Conservation (phyloP, 345 rosid species). For the Aquilaria malaccensis region DNA sequence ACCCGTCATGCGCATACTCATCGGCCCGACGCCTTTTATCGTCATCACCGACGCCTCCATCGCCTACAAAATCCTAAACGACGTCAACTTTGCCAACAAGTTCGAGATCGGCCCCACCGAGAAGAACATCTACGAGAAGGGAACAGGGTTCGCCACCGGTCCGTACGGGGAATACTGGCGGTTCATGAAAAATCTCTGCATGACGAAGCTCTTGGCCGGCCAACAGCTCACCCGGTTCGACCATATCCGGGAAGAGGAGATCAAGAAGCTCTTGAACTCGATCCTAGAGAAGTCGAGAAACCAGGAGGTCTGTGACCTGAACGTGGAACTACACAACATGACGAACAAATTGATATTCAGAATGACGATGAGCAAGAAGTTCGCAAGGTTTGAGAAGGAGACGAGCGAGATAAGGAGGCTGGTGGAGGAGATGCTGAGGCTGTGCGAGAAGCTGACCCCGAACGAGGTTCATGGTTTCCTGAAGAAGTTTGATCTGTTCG, state of each 20-base stretch:
- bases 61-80: constrained; percentile 45
- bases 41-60: constrained; percentile 41
- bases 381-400: constrained; percentile 20
- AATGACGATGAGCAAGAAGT: constrained; percentile 55
- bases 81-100: constrained; percentile 45
- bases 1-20: constrained; percentile 42
- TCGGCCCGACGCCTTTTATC: constrained; percentile 29
- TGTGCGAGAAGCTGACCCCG: constrained; percentile 38
- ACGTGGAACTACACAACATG: constrained; percentile 33
- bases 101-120: constrained; percentile 44
- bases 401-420: constrained; percentile 42
- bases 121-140: constrained; percentile 39
- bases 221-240: constrained; percentile 45
- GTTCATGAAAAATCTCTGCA: constrained; percentile 68
- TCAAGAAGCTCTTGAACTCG: constrained; percentile 26
- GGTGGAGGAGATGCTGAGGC: constrained; percentile 35
- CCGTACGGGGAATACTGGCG: constrained; percentile 65
- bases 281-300: constrained; percentile 20
- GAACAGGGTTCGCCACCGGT: constrained; percentile 42
- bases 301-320: constrained; percentile 39
- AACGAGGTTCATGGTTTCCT: constrained; percentile 58
- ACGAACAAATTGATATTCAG: constrained; percentile 42
- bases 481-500: constrained; percentile 38
- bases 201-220: constrained; percentile 46
- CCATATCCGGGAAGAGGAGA: constrained; percentile 47